These are phyloP conservation scores for Rhodotorula graminis DNA, from an alignment of 768 basidiomycete species.

Conservation along the genomic window DNA sequence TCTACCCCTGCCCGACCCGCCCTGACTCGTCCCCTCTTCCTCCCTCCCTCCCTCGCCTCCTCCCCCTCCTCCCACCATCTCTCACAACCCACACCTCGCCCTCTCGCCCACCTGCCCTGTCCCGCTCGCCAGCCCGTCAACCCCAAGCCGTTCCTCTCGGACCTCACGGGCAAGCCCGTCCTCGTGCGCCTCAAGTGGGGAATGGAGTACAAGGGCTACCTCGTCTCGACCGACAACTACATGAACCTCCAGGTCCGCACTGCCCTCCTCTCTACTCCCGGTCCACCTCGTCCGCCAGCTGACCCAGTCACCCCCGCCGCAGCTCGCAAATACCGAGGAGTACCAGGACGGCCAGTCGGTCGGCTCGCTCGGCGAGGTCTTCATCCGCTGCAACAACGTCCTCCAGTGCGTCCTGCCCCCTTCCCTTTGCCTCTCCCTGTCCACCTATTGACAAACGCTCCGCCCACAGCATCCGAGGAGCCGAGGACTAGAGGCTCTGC, in stretches of 20 bases:
- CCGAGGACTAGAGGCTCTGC: constrained; percentile 5
- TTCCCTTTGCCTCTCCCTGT: neutral
- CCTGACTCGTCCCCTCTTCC: neutral
- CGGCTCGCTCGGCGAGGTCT: constrained; percentile 95
- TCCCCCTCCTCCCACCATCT: neutral
- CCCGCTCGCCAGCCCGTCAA: constrained; percentile 79
- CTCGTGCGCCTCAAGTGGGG: constrained; percentile 98
- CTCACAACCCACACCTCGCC: no score
- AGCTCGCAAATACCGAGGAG: constrained; percentile 99
- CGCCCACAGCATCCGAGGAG: constrained; percentile 20
- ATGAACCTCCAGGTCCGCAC: constrained; percentile 88
- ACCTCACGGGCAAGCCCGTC: constrained; percentile 94
- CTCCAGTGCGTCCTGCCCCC: constrained; percentile 26
- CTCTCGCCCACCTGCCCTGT: neutral
- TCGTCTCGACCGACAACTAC: constrained; percentile 97
- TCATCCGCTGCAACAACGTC: constrained; percentile 64
- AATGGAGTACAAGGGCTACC: constrained; percentile 95
- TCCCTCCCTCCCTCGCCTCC: neutral
- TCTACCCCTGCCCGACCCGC: neutral
- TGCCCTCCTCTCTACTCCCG: no score
- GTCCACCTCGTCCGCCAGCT: no score
- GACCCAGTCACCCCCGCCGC: neutral
- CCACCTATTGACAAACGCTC: no score
- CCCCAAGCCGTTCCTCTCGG: constrained; percentile 97
- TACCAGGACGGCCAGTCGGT: constrained; percentile 93